Evolutionary conservation across 208 protist species (phyloP).

Genomic region (Paratrypanosoma confusum): DNA sequence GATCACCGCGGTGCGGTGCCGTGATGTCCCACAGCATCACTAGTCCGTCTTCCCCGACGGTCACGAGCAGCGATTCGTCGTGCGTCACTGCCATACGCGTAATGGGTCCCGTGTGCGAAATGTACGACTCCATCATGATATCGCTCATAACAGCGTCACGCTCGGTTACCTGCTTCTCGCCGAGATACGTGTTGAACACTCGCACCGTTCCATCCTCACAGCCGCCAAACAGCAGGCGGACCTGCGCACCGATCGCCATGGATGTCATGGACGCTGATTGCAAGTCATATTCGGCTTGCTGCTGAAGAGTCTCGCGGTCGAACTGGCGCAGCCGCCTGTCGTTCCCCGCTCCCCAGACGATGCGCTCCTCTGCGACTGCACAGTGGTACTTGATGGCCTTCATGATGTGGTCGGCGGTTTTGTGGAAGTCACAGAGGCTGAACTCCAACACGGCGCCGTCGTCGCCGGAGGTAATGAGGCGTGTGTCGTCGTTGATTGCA

Average conservation of each 20-base stretch:
- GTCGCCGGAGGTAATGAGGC: conserved; percentile 82
- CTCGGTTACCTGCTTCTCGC: conserved; percentile 34
- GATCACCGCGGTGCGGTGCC: conserved; percentile 73
- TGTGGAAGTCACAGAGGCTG: conserved; percentile 86
- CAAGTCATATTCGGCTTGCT: conserved; percentile 59
- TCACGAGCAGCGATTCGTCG: conserved; percentile 91
- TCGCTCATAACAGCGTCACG: conserved; percentile 4
- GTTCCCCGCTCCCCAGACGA: conserved; percentile 89
- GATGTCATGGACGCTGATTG: conserved; percentile 62
- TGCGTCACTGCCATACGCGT: conserved; percentile 75
- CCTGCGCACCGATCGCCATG: conserved; percentile 73
- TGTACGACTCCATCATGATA: conserved; percentile 81
- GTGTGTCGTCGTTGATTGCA: conserved; percentile 86
- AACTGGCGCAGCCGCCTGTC: conserved; percentile 90
- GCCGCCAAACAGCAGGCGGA: conserved; percentile 91
- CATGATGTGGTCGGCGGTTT: conserved; percentile 84
- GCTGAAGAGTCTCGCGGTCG: conserved; percentile 45
- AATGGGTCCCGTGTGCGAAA: conserved; percentile 75
- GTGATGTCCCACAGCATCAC: conserved; percentile 87
- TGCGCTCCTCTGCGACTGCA: conserved; percentile 63
- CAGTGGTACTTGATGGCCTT: conserved; percentile 90
- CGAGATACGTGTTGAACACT: conserved; percentile 84
- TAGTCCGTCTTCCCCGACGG: conserved; percentile 88
- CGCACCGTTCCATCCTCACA: conserved; percentile 89
- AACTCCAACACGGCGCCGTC: conserved; percentile 96